phyloP scores from a whole-genome alignment of 257 asterid genomes.

The Euphrasia confusa region DNA sequence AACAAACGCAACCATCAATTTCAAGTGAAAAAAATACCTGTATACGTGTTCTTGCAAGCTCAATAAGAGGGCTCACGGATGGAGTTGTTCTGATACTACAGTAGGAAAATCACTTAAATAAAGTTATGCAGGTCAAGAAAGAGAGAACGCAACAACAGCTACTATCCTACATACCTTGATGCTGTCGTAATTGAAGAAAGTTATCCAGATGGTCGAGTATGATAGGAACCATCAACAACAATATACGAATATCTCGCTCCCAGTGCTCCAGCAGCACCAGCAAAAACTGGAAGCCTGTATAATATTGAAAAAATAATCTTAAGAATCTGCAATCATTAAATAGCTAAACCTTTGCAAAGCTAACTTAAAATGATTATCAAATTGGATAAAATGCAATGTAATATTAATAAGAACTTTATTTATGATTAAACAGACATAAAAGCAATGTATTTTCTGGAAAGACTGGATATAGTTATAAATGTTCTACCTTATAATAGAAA shows the following conservation, averaged over 20 bases:
- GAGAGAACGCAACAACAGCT: background rate
- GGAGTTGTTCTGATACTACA: too few species aligned
- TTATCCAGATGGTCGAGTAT: constrained; percentile 63
- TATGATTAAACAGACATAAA: constrained; percentile 4
- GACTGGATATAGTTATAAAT: background rate
- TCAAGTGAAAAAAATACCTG: too few species aligned
- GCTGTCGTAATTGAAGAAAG: constrained; percentile 39
- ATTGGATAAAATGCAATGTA: background rate
- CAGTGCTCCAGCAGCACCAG: constrained; percentile 92
- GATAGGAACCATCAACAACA: constrained; percentile 67
- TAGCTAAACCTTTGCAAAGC: background rate
- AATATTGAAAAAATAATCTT: constrained; percentile 1
- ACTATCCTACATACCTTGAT: constrained; percentile 46
- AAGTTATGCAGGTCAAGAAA: background rate
- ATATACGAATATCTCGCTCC: constrained; percentile 79
- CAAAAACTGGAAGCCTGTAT: constrained; percentile 85
- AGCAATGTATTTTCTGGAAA: background rate
- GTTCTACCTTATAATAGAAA: too few species aligned
- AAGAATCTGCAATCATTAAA: background rate
- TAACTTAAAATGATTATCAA: background rate
- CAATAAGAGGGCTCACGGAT: too few species aligned
- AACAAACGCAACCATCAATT: too few species aligned
- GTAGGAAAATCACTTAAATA: background rate
- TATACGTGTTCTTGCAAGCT: too few species aligned
- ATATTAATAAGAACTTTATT: background rate